phyloP scores from a whole-genome alignment of 1,284 basidiomycete species.

The Papiliotrema laurentii region DNA sequence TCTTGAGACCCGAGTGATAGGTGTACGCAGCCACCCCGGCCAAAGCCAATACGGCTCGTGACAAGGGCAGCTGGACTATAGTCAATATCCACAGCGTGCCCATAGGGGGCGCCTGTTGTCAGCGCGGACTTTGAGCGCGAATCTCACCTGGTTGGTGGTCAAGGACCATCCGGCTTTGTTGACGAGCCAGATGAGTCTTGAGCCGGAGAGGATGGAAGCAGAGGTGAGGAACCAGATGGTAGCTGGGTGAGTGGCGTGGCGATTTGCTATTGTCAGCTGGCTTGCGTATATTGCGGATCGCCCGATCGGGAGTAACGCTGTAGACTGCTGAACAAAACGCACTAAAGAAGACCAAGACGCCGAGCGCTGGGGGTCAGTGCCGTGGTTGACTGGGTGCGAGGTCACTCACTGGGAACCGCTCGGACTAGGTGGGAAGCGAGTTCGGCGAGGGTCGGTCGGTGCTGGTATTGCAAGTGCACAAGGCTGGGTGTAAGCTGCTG shows the following conservation, averaged over 20 bases:
- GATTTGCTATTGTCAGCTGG: background rate
- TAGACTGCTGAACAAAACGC: too few relatives aligned
- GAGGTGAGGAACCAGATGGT: background rate
- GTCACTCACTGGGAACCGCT: slow-evolving; percentile 34
- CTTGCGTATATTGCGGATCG: too few relatives aligned
- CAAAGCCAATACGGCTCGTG: slow-evolving; percentile 33
- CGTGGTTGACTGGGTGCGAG: background rate
- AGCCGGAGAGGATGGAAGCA: slow-evolving; percentile 30
- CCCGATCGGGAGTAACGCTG: too few relatives aligned
- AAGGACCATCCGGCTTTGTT: slow-evolving; percentile 41
- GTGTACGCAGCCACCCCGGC: slow-evolving; percentile 25
- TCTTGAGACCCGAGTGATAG: slow-evolving; percentile 30
- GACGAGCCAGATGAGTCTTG: slow-evolving; percentile 46
- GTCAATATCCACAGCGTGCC: slow-evolving; percentile 47
- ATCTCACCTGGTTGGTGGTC: slow-evolving; percentile 40
- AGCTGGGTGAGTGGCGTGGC: background rate
- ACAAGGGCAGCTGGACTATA: slow-evolving; percentile 44
- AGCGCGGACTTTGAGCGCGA: slow-evolving; percentile 2
- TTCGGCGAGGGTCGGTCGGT: slow-evolving; percentile 19
- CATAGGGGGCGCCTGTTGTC: slow-evolving; percentile 40
- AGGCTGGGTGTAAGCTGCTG: slow-evolving; percentile 16
- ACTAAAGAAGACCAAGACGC: slow-evolving; percentile 40
- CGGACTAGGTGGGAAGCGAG: slow-evolving; percentile 21
- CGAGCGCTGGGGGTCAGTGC: slow-evolving; percentile 23
- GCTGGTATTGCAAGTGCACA: slow-evolving; percentile 36